These are phyloP conservation scores for Seminavis robusta DNA, from an alignment of 108 stramenopile species.

Conservation along the genomic window DNA sequence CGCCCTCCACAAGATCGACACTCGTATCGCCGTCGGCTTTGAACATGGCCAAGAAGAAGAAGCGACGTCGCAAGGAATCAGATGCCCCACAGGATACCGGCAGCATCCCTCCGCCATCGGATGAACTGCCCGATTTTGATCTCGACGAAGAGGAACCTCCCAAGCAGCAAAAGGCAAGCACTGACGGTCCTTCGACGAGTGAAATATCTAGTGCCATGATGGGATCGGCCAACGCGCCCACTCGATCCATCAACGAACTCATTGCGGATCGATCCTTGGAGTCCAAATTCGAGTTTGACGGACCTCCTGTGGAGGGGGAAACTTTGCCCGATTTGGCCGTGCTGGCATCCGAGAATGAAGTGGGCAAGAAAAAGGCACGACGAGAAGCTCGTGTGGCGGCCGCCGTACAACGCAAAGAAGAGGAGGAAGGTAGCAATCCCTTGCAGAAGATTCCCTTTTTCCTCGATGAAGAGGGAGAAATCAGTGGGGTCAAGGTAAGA, in stretches of 20 bases:
- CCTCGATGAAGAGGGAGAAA: constrained; percentile 30
- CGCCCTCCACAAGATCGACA: no score
- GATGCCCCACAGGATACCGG: neutral
- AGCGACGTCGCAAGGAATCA: constrained; percentile 24
- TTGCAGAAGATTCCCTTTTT: constrained; percentile 18
- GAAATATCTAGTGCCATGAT: constrained; percentile 23
- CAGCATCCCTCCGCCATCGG: neutral
- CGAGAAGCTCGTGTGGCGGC: constrained; percentile 45
- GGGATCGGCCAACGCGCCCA: constrained; percentile 13
- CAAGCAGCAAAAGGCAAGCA: constrained; percentile 20
- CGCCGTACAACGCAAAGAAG: constrained; percentile 33
- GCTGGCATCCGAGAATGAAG: constrained; percentile 20
- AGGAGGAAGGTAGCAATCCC: constrained; percentile 24
- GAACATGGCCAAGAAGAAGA: no score
- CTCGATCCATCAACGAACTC: constrained; percentile 34
- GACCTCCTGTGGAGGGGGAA: constrained; percentile 26
- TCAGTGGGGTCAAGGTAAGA: constrained; percentile 28
- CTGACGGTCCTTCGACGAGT: neutral
- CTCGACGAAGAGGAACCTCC: constrained; percentile 28
- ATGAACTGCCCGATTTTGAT: constrained; percentile 79
- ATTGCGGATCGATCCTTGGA: constrained; percentile 50
- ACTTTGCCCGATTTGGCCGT: constrained; percentile 60
- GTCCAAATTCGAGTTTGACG: constrained; percentile 46
- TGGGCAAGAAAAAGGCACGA: constrained; percentile 62
- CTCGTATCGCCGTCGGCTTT: no score